Percentiles rank a stretch among this genome's conserved stretches.
phyloP scores from a whole-genome alignment of 106 monocot genomes.

The Hemerocallis citrina region DNA sequence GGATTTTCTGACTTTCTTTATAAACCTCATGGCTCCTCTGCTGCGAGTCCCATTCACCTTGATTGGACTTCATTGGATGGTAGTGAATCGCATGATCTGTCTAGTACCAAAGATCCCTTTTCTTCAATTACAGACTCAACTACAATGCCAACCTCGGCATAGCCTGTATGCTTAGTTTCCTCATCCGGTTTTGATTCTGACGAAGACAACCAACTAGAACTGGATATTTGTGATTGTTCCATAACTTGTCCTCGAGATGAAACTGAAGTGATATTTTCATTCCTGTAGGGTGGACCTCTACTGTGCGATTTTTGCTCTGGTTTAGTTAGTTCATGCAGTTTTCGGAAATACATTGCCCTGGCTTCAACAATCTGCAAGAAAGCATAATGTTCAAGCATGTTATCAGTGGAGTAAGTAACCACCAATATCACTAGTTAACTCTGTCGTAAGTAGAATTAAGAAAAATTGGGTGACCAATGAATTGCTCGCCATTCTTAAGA shows the following conservation, averaged over 20 bases:
- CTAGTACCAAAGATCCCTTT: too few species aligned
- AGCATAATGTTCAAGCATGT: background rate
- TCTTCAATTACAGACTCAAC: slow-evolving; percentile 14
- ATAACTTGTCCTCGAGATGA: background rate
- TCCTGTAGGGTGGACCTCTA: background rate
- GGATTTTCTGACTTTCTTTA: too few species aligned
- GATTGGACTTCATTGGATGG: background rate
- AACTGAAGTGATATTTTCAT: background rate
- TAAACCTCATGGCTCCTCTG: too few species aligned
- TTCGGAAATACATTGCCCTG: slow-evolving; percentile 16
- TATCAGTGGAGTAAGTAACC: background rate
- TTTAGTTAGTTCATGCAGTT: slow-evolving; percentile 4
- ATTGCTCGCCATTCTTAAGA: too few species aligned
- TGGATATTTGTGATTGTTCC: background rate
- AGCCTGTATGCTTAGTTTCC: slow-evolving; percentile 4
- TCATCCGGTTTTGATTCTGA: background rate
- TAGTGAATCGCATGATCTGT: too few species aligned
- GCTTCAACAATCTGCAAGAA: slow-evolving; percentile 13
- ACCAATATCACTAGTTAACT: background rate
- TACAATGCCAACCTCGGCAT: slow-evolving; percentile 1
- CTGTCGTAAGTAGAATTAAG: too few species aligned
- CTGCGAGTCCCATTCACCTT: background rate
- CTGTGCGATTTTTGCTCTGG: background rate
- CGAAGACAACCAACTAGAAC: background rate
- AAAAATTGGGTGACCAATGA: too few species aligned